Evolutionary conservation across 2,329 filamentous ascomycete genomes (phyloP).

Genomic region (Aspergillus sp.): DNA sequence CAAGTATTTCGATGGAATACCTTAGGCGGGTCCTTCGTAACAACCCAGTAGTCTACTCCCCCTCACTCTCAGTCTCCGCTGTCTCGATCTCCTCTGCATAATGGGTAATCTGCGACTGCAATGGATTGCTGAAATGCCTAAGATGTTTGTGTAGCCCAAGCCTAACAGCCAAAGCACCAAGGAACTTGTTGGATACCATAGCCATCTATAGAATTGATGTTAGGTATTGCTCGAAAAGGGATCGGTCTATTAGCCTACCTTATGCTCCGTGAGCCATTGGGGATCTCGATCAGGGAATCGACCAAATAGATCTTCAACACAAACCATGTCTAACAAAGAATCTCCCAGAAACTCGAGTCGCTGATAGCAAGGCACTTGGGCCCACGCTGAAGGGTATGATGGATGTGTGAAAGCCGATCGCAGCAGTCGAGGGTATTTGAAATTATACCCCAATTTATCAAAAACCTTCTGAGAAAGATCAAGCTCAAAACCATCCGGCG

Average conservation of each 20-base stretch:
- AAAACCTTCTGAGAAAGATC: slow-evolving; percentile 64
- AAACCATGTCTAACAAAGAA: slow-evolving; percentile 78
- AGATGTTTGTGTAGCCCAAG: slow-evolving; percentile 75
- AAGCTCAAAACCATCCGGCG: slow-evolving; percentile 61
- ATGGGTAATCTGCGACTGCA: slow-evolving; percentile 43
- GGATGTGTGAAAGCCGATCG: slow-evolving; percentile 85
- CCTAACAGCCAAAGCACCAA: slow-evolving; percentile 73
- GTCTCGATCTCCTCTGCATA: slow-evolving; percentile 40
- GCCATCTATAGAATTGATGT: slow-evolving; percentile 58
- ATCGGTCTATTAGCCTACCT: slow-evolving; percentile 39
- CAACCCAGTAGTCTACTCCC: slow-evolving; percentile 40
- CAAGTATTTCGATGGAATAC: slow-evolving; percentile 12
- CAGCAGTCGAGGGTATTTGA: slow-evolving; percentile 70
- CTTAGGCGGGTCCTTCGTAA: slow-evolving; percentile 40
- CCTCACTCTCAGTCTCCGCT: slow-evolving; percentile 25
- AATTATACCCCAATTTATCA: slow-evolving; percentile 57
- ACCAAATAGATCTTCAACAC: slow-evolving; percentile 76
- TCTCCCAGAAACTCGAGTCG: slow-evolving; percentile 90
- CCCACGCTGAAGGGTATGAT: slow-evolving; percentile 69
- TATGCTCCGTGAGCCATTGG: slow-evolving; percentile 97
- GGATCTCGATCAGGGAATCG: slow-evolving; percentile 75
- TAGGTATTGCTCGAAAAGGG: too few relatives aligned
- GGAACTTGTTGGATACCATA: slow-evolving; percentile 97
- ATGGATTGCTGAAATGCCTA: slow-evolving; percentile 38
- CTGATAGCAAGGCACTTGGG: slow-evolving; percentile 82